phyloP scores from a whole-genome alignment of 768 basidiomycete species.

The Krasilnikovozyma curviuscula region DNA sequence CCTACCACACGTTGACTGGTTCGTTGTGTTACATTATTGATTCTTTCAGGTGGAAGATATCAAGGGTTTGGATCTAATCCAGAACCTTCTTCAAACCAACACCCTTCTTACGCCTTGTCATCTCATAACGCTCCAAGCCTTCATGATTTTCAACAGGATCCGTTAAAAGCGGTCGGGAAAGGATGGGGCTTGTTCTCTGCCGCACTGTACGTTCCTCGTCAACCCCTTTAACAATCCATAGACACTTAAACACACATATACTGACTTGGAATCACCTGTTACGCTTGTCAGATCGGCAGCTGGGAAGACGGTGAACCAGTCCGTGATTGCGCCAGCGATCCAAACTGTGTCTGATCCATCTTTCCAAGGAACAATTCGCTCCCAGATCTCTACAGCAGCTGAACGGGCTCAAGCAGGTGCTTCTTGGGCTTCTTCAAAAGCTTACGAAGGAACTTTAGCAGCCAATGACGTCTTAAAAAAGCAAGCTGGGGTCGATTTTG shows the following conservation, averaged over 20 bases:
- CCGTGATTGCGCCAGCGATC: slow-evolving; percentile 75
- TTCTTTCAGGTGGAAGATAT: slow-evolving; percentile 43
- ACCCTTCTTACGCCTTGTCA: slow-evolving; percentile 53
- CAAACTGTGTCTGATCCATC: slow-evolving; percentile 61
- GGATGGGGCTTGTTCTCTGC: slow-evolving; percentile 92
- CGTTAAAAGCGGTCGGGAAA: slow-evolving; percentile 64
- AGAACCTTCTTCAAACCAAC: slow-evolving; percentile 32
- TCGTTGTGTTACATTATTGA: neutral
- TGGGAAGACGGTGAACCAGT: slow-evolving; percentile 18
- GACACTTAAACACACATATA: neutral
- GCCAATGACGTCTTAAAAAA: slow-evolving; percentile 30
- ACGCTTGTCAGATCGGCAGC: slow-evolving; percentile 1
- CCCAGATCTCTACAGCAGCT: neutral
- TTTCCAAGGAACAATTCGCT: slow-evolving; percentile 46
- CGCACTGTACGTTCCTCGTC: slow-evolving; percentile 33
- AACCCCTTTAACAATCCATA: no score
- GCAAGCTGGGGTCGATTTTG: slow-evolving; percentile 71
- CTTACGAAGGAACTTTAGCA: slow-evolving; percentile 21
- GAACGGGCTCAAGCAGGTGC: neutral
- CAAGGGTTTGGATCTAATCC: slow-evolving; percentile 80
- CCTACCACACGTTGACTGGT: neutral
- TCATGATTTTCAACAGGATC: slow-evolving; percentile 67
- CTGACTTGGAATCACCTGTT: neutral
- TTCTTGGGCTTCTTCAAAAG: slow-evolving; percentile 17
- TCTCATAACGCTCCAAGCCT: slow-evolving; percentile 63